These are phyloP conservation scores for Mucor circinelloides DNA, from an alignment of 371 early-diverging fungal genomes.

Conservation along the genomic window DNA sequence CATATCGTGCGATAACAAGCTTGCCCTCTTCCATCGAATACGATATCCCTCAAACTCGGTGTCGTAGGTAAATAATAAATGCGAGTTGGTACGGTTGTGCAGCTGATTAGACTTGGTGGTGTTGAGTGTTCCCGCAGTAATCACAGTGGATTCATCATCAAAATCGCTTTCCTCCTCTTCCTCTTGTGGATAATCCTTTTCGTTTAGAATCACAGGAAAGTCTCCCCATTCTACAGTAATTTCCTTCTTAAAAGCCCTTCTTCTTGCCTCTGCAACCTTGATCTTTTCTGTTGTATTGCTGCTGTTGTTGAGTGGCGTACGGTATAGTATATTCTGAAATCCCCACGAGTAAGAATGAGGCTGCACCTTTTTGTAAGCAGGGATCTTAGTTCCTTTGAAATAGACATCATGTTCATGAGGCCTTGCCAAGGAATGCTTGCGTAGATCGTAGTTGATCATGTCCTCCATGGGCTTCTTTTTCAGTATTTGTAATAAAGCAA, in stretches of 20 bases:
- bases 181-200: constrained; percentile 1
- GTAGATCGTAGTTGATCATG: constrained; percentile 33
- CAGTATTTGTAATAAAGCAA: constrained; percentile 17
- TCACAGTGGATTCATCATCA: constrained; percentile 3
- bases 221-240: constrained; percentile 44
- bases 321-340: constrained; percentile 49
- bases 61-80: constrained; percentile 44
- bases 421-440: constrained; percentile 36
- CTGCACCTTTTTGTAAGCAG: constrained; percentile 44
- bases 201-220: constrained; percentile 9
- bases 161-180: neutral
- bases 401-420: constrained; percentile 45
- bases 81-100: constrained; percentile 36
- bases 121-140: neutral
- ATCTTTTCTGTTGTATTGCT: neutral
- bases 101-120: constrained; percentile 24
- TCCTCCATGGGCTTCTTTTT: constrained; percentile 31
- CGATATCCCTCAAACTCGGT: constrained; percentile 35
- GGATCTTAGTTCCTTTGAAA: constrained; percentile 31
- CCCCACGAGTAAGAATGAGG: constrained; percentile 58
- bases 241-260: constrained; percentile 50
- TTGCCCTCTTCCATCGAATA: constrained; percentile 46
- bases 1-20: constrained; percentile 49
- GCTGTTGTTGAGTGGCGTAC: neutral
- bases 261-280: constrained; percentile 43